Evolutionary conservation across 1,284 basidiomycete genomes (phyloP).

Genomic region (Fomes fomentarius): DNA sequence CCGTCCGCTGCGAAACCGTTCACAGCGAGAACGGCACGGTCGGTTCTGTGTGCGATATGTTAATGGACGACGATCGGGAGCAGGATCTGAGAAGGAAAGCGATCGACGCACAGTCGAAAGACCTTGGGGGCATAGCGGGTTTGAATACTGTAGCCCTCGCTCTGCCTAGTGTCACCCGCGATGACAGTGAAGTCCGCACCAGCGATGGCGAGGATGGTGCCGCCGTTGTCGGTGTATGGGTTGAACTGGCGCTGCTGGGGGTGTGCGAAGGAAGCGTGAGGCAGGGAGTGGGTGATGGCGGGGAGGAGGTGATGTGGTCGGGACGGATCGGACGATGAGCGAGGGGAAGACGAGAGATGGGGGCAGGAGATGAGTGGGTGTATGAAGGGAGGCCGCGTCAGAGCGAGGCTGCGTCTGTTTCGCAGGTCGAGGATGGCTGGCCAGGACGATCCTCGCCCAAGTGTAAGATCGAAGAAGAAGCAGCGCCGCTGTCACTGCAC

Average conservation of each 20-base stretch:
- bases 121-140: conserved; percentile 95
- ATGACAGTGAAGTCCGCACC: conserved; percentile 91
- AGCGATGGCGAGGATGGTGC: conserved; percentile 93
- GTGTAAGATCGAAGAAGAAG: too few species aligned
- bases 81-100: conserved; percentile 2
- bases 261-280: conserved; percentile 39
- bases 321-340: conserved; percentile 16
- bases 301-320: conserved; percentile 21
- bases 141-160: conserved; percentile 93
- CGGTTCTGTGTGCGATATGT: conserved; percentile 63
- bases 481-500: too few species aligned
- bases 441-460: too few species aligned
- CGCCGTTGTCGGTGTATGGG: conserved; percentile 90
- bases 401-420: too few species aligned
- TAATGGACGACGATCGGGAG: not conserved
- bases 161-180: conserved; percentile 93
- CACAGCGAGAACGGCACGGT: conserved; percentile 89
- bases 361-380: conserved; percentile 19
- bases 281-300: too few species aligned
- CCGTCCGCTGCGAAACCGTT: conserved; percentile 96
- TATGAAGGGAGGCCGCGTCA: conserved; percentile 35
- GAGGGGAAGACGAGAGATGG: conserved; percentile 4
- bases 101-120: conserved; percentile 70
- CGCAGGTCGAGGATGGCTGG: too few species aligned
- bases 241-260: conserved; percentile 76